These are phyloP conservation scores for Cyclanthera cordifolia DNA, from an alignment of 306 rosid species.

Conservation along the genomic window DNA sequence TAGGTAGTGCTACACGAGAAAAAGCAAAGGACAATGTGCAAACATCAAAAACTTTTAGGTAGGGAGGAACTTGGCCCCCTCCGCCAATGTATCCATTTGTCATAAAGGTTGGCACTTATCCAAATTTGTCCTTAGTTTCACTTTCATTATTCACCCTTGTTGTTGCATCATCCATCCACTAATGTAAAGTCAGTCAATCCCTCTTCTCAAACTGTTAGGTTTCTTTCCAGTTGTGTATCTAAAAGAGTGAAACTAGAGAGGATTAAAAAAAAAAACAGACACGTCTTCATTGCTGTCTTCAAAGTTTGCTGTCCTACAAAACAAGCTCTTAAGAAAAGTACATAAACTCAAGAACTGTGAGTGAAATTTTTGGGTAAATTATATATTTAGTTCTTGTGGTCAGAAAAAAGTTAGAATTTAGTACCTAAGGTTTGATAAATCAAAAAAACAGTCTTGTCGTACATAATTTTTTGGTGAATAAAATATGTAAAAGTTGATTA, in stretches of 20 bases:
- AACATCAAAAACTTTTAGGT: background rate
- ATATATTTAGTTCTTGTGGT: no score
- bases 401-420: no score
- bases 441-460: no score
- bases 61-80: background rate
- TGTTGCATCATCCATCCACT: conserved; percentile 6
- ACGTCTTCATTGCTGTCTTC: background rate
- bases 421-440: no score
- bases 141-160: background rate
- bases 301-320: background rate
- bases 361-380: background rate
- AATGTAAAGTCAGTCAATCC: background rate
- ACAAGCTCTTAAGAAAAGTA: background rate
- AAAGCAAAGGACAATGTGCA: conserved; percentile 5
- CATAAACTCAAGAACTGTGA: background rate
- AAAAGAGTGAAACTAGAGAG: conserved; percentile 3
- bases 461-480: no score
- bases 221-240: conserved; percentile 12
- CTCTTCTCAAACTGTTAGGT: background rate
- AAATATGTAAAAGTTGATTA: no score
- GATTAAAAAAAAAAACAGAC: background rate
- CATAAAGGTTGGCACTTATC: conserved; percentile 2
- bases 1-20: background rate
- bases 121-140: background rate
- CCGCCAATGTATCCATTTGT: background rate